Base-by-base conservation (phyloP, 495 filamentous ascomycete species). In the Chaetomium tenue region DNA sequence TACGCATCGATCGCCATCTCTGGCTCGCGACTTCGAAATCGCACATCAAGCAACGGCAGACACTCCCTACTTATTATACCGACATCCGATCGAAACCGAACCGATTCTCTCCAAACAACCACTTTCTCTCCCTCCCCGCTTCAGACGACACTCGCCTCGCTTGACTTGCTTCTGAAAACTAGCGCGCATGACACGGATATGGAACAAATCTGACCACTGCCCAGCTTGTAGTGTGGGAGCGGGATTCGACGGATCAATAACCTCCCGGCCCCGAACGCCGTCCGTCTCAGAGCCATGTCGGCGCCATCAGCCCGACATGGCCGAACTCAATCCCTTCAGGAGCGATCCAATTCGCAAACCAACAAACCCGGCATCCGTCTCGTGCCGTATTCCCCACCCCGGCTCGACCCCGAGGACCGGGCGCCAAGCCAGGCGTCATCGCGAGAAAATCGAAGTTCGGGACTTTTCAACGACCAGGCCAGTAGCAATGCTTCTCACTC, bases 331-430 rank as follows among this genome's bases (percentile, higher is more conserved):
- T 83, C 87, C 52, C 77, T 88, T 61, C 81, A 82, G 70, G 81
- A 86, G 68, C 80, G 84, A 63, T 80, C 80, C 22, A 75, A 81
- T 40, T 86, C 86, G 65, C 77, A 84, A 64, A 80, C 73, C 69
- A 86, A 86, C 70, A 75, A 74, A 37, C 71, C 73, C 9, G 77
- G 75, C 54, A 78, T 84, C 66, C 79, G 82, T 63, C 74, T 86
- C 69, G 73, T 88, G 65, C 84, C 81, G 16, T 81, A 79, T 60
- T 78, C 81, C 16, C 83, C 82, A 30, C 78, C 79, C n/a, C 72
- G 75, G 28, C 69, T 76, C 51, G 71, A 74, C 25, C 66, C 69
- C 47, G 75, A 74, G 20, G 70, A 72, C 57, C 71, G 72, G 33
- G 61, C 65, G 37, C 65, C 73, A 59, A 75, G 74, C 54, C 74